phyloP scores from a whole-genome alignment of 192 early-diverging fungal species.

The Umbelopsis ramanniana region DNA sequence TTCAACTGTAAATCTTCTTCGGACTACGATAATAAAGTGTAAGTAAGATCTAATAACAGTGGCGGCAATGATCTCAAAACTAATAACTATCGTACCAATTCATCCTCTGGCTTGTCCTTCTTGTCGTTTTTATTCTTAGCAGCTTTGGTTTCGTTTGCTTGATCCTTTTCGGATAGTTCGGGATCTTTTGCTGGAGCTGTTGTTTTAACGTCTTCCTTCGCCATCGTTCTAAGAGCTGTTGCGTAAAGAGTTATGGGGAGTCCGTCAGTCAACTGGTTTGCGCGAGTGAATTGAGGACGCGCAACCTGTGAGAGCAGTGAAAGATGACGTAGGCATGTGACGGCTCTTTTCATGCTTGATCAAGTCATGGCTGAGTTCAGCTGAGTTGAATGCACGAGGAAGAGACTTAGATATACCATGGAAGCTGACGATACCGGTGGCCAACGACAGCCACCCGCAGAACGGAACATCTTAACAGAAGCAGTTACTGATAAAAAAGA shows the following conservation, averaged over 20 bases:
- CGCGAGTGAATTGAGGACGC: conserved; percentile 22
- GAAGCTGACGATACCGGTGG: background rate
- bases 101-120: conserved; percentile 42
- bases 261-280: background rate
- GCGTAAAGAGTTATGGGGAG: conserved; percentile 12
- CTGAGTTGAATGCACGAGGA: background rate
- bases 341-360: background rate
- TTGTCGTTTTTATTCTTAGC: conserved; percentile 42
- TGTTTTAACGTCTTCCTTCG: conserved; percentile 19
- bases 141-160: conserved; percentile 22
- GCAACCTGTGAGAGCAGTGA: background rate
- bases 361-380: background rate
- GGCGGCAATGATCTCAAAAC: background rate
- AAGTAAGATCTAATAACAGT: background rate
- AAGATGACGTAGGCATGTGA: conserved; percentile 16
- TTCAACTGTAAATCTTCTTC: conserved; percentile 97
- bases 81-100: conserved; percentile 39
- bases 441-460: background rate
- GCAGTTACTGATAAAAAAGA: background rate
- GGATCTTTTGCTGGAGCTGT: conserved; percentile 24
- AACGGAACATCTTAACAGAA: background rate
- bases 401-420: background rate
- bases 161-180: conserved; percentile 23
- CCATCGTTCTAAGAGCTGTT: conserved; percentile 15
- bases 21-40: conserved; percentile 59